A percentile compares a stretch with the other conserved stretches of the same genome.
Evolutionary conservation across 306 rosid species (phyloP).

Genomic region (Dalbergia cultrata): DNA sequence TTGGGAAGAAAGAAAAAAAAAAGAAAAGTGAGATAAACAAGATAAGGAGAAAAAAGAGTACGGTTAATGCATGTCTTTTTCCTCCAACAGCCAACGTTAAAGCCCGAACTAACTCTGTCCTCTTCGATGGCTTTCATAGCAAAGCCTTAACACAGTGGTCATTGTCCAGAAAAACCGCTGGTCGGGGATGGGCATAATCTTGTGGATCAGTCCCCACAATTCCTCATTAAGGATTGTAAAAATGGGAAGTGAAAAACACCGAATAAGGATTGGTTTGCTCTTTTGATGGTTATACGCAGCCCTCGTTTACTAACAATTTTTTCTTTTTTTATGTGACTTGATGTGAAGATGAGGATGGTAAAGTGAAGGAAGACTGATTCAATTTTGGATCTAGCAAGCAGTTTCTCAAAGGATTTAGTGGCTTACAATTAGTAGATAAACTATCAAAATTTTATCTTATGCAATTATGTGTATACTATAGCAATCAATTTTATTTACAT

Average conservation of each 20-base stretch:
- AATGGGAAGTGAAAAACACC: not conserved
- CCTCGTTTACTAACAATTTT: not conserved
- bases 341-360: not conserved
- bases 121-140: slow-evolving; percentile 42
- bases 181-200: slow-evolving; percentile 23
- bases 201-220: slow-evolving; percentile 16
- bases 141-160: slow-evolving; percentile 43
- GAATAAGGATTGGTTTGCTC: not conserved
- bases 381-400: slow-evolving; percentile 6
- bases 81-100: slow-evolving; percentile 54
- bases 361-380: not conserved
- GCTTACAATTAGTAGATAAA: too few relatives aligned
- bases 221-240: slow-evolving; percentile 20
- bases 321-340: not conserved
- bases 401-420: too few relatives aligned
- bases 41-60: slow-evolving; percentile 21
- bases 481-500: not conserved
- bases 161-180: slow-evolving; percentile 46
- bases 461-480: not conserved
- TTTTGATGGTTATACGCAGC: not conserved
- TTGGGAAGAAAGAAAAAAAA: not conserved
- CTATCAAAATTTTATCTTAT: not conserved
- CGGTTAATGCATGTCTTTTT: slow-evolving; percentile 43
- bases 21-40: not conserved
- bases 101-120: slow-evolving; percentile 49